Conservation (phyloP, 768 basidiomycete species). For the Boletus sp. region DNA sequence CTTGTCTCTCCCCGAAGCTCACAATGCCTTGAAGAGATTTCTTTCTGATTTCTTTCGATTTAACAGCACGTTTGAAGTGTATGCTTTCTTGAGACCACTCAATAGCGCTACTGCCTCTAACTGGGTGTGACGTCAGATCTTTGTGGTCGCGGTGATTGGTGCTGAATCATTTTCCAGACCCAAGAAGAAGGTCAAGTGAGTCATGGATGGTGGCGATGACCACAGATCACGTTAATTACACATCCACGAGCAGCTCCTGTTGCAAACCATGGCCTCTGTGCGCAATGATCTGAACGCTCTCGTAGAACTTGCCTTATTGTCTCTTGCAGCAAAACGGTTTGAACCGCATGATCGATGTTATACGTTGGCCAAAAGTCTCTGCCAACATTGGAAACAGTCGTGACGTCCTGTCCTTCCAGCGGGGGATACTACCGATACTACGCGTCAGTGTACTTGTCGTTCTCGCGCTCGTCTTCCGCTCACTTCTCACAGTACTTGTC, state of each 20-base stretch:
- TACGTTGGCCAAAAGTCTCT: slow-evolving; percentile 45
- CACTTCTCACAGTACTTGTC: slow-evolving; percentile 46
- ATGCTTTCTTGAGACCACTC: slow-evolving; percentile 40
- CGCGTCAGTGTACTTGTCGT: slow-evolving; percentile 32
- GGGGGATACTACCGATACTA: slow-evolving; percentile 52
- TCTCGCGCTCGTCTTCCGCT: neutral
- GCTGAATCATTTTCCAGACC: slow-evolving; percentile 29
- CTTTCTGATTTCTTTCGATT: slow-evolving; percentile 45
- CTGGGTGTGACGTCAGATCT: slow-evolving; percentile 38
- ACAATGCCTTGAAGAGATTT: slow-evolving; percentile 42
- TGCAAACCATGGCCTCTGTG: slow-evolving; percentile 38
- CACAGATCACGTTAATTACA: slow-evolving; percentile 1
- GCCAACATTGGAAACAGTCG: slow-evolving; percentile 33
- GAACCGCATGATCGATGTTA: slow-evolving; percentile 46
- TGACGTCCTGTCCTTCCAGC: slow-evolving; percentile 52
- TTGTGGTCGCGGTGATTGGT: neutral
- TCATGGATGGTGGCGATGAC: slow-evolving; percentile 1
- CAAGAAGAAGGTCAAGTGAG: slow-evolving; percentile 51
- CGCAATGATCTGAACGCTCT: neutral
- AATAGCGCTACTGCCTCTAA: slow-evolving; percentile 39
- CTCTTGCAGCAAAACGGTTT: slow-evolving; percentile 46
- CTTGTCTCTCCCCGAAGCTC: slow-evolving; percentile 46
- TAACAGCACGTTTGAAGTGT: slow-evolving; percentile 37
- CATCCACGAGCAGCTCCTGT: slow-evolving; percentile 34
- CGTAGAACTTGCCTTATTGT: neutral